Evolutionary conservation across 768 basidiomycete species (phyloP), one percentile per base, ranked within the genome.

Genomic region (Leccinum pellstonianum): DNA sequence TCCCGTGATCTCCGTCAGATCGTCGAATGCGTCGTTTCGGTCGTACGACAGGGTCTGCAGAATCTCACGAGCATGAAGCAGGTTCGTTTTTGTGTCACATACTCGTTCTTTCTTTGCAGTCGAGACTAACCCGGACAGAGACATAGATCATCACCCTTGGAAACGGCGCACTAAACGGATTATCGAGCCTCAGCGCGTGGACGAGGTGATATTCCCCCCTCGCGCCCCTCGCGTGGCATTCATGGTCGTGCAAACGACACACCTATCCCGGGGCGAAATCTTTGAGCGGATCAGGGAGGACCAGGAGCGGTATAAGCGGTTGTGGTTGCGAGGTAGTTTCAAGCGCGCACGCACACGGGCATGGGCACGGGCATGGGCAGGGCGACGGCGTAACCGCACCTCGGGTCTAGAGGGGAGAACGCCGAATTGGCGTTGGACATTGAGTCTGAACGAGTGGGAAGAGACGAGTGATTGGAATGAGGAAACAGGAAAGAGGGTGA

Each of bases 321-420:
- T 96, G 3, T 84, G 93, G 52, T 93, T 95, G 72, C 84, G 91
- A 38, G 93, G 48, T 95, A 93, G 94, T 90, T 91, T n/a, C 90
- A 92, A 68, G 86, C 88, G 3, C 78, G 86, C 84, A 5, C 86
- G 84, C 61, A 7, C 59, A 55, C 11, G 41, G 23, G 9, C 59
- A 55, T 3, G 33, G 23, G 9, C 54, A 55, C 4, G 14, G 27
- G 9, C 61, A 58, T 10, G 9, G 51, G 17, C 33, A 50, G 27
- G 19, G 35, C 12, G 2, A 14, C 35, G 35, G 35, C 38, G 17
- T 41, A 7, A 9, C 17, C 8, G 17, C 38, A 41, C 38, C 9
- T 55, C 56, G 10, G 55, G 58, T 61, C 59, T 17, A 10, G 29
- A 31, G 29, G 29, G 81, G 82, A 83, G 43, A 69, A 71, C 4